These are phyloP conservation scores for Cyclostephanos invisitatus DNA, from an alignment of 108 stramenopile species.

Conservation along the genomic window DNA sequence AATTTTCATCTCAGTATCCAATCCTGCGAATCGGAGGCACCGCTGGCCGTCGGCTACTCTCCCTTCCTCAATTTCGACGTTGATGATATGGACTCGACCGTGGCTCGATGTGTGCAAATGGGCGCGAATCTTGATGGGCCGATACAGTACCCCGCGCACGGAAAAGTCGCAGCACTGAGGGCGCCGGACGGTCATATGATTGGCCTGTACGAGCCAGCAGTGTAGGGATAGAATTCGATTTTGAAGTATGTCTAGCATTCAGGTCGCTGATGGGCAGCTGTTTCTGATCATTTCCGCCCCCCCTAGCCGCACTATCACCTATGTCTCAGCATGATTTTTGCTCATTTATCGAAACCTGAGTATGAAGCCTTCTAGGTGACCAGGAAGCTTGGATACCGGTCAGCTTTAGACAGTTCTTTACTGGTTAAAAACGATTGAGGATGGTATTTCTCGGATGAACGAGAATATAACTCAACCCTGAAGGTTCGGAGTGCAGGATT, in stretches of 20 bases:
- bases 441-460: too few species aligned
- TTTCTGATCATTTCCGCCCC: neutral
- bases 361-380: neutral
- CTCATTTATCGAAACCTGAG: neutral
- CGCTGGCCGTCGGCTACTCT: conserved; percentile 76
- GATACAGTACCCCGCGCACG: conserved; percentile 90
- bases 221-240: conserved; percentile 6
- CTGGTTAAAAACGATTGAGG: too few species aligned
- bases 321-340: neutral
- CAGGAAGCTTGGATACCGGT: neutral
- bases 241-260: neutral
- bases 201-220: conserved; percentile 76
- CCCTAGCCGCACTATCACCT: neutral
- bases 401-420: neutral
- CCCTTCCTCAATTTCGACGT: conserved; percentile 80
- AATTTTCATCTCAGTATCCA: conserved; percentile 61
- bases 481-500: too few species aligned
- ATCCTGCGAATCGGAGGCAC: conserved; percentile 66
- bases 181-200: conserved; percentile 88
- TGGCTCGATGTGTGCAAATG: conserved; percentile 78
- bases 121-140: conserved; percentile 85
- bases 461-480: too few species aligned
- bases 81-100: conserved; percentile 67
- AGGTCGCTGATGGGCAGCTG: too few species aligned
- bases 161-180: conserved; percentile 80